Evolutionary conservation across 352 stramenopile genomes (phyloP).

Genomic region (Phytophthora sp.): DNA sequence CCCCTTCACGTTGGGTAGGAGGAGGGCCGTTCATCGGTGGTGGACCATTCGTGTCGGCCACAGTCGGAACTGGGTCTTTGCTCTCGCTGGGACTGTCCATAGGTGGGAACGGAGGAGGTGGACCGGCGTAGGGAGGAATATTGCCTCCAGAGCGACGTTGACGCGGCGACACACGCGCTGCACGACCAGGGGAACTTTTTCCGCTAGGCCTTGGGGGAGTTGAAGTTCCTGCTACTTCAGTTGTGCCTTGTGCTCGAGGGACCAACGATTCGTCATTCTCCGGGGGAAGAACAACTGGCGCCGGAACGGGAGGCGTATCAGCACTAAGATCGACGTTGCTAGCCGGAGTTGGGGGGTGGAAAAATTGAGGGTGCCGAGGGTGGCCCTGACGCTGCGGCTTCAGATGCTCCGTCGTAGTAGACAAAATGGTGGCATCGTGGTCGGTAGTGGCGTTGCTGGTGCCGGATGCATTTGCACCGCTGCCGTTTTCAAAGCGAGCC

Average conservation of each 20-base stretch:
- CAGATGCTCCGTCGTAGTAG: neutral
- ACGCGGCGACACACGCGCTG: neutral
- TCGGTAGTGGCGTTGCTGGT: neutral
- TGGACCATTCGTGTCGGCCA: constrained; percentile 2
- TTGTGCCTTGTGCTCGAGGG: constrained; percentile 3
- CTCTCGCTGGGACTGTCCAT: constrained; percentile 5
- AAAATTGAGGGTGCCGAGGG: constrained; percentile 37
- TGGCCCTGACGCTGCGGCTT: constrained; percentile 32
- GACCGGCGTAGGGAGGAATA: constrained; percentile 1
- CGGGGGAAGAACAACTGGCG: neutral
- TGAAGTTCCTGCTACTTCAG: neutral
- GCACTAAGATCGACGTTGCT: constrained; percentile 13
- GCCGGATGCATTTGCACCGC: neutral
- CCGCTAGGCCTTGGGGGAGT: neutral
- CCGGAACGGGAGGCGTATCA: neutral
- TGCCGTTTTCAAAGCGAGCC: constrained; percentile 26
- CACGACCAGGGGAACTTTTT: neutral
- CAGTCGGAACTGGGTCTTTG: neutral
- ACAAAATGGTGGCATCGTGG: constrained; percentile 1
- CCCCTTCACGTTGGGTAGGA: constrained; percentile 4
- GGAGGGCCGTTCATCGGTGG: constrained; percentile 3
- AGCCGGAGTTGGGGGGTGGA: constrained; percentile 26
- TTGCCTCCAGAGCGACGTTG: constrained; percentile 13
- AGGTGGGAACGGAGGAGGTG: constrained; percentile 8
- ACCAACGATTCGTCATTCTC: neutral